Conservation (phyloP, 768 basidiomycete genomes). For the Boletus coccyginus region DNA sequence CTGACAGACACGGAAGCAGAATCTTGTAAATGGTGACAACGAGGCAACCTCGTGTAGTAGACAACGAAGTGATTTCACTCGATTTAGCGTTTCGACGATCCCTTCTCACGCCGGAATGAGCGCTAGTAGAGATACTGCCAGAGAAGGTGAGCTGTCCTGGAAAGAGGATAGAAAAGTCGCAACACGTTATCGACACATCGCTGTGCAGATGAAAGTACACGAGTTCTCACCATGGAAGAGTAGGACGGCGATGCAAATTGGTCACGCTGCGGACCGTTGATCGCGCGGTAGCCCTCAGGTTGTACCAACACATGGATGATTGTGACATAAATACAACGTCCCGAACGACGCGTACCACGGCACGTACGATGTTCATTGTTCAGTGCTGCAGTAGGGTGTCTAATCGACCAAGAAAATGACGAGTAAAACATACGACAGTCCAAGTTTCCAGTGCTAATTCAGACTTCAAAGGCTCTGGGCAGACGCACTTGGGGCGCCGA, state of each 20-base stretch:
- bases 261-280: neutral
- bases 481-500: conserved; percentile 6
- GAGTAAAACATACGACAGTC: neutral
- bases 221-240: neutral
- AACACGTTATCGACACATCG: neutral
- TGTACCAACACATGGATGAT: neutral
- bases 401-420: neutral
- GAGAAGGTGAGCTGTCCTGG: neutral
- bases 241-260: neutral
- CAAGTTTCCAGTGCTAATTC: neutral
- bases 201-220: too few species aligned
- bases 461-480: conserved; percentile 12
- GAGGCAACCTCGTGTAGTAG: neutral
- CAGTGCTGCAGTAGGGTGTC: too few species aligned
- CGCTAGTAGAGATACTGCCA: neutral
- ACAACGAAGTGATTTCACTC: neutral
- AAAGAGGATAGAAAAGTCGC: neutral
- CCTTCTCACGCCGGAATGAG: neutral
- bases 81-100: neutral
- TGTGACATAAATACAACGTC: neutral
- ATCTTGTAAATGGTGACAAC: neutral
- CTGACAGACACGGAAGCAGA: too few species aligned
- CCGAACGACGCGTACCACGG: neutral
- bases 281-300: too few species aligned
- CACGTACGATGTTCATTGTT: too few species aligned